Base-by-base conservation (phyloP, 2,329 filamentous ascomycete species). In the Fusarium mangiferae region DNA sequence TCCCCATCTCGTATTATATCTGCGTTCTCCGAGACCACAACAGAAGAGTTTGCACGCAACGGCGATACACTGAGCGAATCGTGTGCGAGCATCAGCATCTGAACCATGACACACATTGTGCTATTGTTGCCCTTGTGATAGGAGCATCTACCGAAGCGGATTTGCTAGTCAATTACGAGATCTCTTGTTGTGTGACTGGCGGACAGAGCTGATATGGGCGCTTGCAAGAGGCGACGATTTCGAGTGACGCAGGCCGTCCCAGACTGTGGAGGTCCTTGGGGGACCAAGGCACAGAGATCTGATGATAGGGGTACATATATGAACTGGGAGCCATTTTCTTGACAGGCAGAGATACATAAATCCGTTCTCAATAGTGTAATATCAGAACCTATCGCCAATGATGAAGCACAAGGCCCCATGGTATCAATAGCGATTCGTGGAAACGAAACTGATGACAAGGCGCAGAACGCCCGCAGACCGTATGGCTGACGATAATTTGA, bases 91-190 rank as follows among this genome's bases (percentile, higher is more conserved):
- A 28, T 42, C 56, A 41, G 20, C 63, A 60, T 35, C 55, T 46
- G 46, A 58, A 62, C 42, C 48, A 59, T 56, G 52, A 24, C 49
- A 42, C 57, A 69, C 63, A 48, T 28, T 59, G 52, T 45, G 54
- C 41, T 48, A 39, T 58, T 52, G 36, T 51, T 41, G 33, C 38
- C 14, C 26, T 66, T 36, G 55, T 52, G 51, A 45, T 20, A 55
- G 61, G 63, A 61, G 44, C 35, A 74, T 75, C 68, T 75, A 74
- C 72, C 68, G 72, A 75, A 60, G 46, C 36, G 72, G 33, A 45
- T 33, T 61, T 48, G 46, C 44, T 44, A 56, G n/a, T 28, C 30
- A 75, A 33, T 24, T 51, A 42, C 56, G 30, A 60, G 68, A 57
- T 57, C 42, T 65, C 28, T 30, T 33, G 30, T 48, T 72, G 68